These are phyloP conservation scores for Phytophthora citrophthora DNA, from an alignment of 352 stramenopile genomes.

Conservation along the genomic window DNA sequence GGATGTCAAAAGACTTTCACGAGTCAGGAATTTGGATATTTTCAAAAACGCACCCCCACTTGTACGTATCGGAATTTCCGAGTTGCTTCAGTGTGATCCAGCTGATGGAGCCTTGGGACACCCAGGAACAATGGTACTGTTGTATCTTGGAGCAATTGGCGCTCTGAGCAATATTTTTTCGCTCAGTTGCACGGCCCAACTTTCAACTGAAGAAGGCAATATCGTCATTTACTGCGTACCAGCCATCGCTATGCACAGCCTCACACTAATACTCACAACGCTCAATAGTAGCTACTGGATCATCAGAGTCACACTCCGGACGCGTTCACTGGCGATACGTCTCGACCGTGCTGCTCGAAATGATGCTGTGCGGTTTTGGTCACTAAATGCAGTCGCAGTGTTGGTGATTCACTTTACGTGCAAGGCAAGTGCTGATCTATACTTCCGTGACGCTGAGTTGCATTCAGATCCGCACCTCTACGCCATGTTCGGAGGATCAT, in stretches of 20 bases:
- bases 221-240: slow-evolving; percentile 37
- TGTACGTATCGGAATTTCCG: slow-evolving; percentile 15
- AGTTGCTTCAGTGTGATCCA: slow-evolving; percentile 27
- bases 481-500: slow-evolving; percentile 33
- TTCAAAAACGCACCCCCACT: background rate
- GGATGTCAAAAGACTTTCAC: background rate
- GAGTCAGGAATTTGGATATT: slow-evolving; percentile 1
- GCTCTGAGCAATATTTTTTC: slow-evolving; percentile 52
- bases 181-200: slow-evolving; percentile 33
- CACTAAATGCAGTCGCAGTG: slow-evolving; percentile 12
- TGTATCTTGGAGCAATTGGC: slow-evolving; percentile 43
- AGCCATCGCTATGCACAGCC: slow-evolving; percentile 31
- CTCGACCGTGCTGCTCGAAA: slow-evolving; percentile 20
- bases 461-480: slow-evolving; percentile 44
- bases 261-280: slow-evolving; percentile 33
- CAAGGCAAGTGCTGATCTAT: slow-evolving; percentile 26
- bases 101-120: slow-evolving; percentile 35
- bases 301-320: slow-evolving; percentile 35
- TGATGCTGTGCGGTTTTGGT: slow-evolving; percentile 26
- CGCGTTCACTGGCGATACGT: slow-evolving; percentile 19
- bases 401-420: slow-evolving; percentile 35
- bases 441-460: slow-evolving; percentile 24
- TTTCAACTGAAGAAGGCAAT: slow-evolving; percentile 27
- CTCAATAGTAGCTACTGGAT: slow-evolving; percentile 44
- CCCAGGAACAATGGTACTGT: slow-evolving; percentile 37